Evolutionary conservation across 2,329 filamentous ascomycete species (phyloP), one percentile per base, ranked within the genome.

Genomic region (Colletotrichum filicis): DNA sequence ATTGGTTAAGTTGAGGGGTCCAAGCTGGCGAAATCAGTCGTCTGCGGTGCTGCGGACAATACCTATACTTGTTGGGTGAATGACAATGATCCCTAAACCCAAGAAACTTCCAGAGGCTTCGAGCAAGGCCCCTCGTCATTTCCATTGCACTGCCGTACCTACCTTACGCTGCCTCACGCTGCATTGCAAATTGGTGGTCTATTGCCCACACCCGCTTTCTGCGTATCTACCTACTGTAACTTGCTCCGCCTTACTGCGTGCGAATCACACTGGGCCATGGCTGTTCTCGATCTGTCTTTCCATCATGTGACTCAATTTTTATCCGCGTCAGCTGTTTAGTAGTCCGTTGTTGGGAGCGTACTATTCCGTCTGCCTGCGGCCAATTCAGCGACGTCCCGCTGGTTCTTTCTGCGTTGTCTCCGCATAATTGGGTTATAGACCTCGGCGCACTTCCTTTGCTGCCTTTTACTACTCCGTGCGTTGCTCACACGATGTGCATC

Each of bases 261-360:
- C 37, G 16, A 5, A n/a, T 12, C 32, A 46, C 46, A 22, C 30
- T 35, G 61, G 49, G 46, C 46, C 32, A 49, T 46, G 12, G 46
- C 22, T 46, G 14, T 49, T 32, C 19, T 35, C 14, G 26, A 30
- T 22, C 49, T 30, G 8, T 53, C 32, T 32, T 35, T 30, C 22
- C 4, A n/a, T 22, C 35, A 30, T 49, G 46, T 63, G 26, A 52
- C 11, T 42, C 30, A 55, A 26, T 55, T 35, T 28, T 16, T 35
- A 52, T 16, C 61, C 49, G 22, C 61, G 22, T 64, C 61, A 64
- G 61, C 61, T 64, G 61, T 46, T 64, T 5, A 35, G 28, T 22
- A 22, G 26, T 28, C 59, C 42, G 32, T 32, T 28, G 35, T 62
- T 46, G 59, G 7, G 12, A 24, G 53, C 14, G 19, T 8, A 9